Percentiles rank a stretch among this genome's conserved stretches.
phyloP scores from a whole-genome alignment of 306 rosid species.

The Cercis canadensis region DNA sequence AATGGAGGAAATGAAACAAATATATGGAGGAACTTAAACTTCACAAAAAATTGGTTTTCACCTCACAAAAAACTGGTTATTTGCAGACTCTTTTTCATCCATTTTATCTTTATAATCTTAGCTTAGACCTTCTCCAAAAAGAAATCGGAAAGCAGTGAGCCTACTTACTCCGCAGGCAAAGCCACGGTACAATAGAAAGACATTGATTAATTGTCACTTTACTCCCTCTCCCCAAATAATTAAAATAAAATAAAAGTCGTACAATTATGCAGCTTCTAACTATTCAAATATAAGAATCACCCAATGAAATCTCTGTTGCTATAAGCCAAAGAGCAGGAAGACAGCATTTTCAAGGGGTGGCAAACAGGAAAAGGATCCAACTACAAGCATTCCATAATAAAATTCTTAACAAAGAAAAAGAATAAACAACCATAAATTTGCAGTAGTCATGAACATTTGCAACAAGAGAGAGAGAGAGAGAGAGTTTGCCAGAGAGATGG shows the following conservation, averaged over 20 bases:
- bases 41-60: neutral
- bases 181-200: conserved; percentile 2
- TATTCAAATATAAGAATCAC: conserved; percentile 2
- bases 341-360: conserved; percentile 3
- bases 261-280: neutral
- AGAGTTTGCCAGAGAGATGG: neutral
- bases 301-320: conserved; percentile 17
- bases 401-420: neutral
- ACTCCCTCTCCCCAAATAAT: neutral
- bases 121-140: neutral
- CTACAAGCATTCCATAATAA: conserved; percentile 16
- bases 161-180: neutral
- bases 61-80: neutral
- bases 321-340: conserved; percentile 4
- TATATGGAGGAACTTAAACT: neutral
- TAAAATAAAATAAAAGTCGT: no score
- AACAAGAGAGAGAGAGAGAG: neutral
- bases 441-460: neutral
- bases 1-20: neutral
- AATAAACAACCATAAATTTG: neutral
- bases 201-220: conserved; percentile 26
- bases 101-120: neutral
- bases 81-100: neutral
- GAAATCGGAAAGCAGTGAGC: neutral
- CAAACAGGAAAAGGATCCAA: conserved; percentile 18